Evolutionary conservation across 768 basidiomycete species (phyloP).

Genomic region (Suillus sp.): DNA sequence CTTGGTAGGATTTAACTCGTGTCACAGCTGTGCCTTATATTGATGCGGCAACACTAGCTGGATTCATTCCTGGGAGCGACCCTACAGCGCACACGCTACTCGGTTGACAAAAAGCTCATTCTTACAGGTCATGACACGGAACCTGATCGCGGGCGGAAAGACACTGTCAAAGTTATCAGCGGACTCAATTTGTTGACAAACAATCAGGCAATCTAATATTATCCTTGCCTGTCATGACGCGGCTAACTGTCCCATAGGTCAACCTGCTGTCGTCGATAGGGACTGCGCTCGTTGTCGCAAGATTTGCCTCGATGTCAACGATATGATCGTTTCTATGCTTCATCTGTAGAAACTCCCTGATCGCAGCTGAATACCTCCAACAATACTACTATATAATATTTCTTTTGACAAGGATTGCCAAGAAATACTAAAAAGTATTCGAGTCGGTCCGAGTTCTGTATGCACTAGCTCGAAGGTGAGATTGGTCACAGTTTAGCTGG

Average conservation of each 20-base stretch:
- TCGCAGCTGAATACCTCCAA: not conserved
- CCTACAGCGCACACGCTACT: slow-evolving; percentile 79
- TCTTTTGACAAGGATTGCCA: not conserved
- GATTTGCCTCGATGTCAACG: slow-evolving; percentile 29
- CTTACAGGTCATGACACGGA: slow-evolving; percentile 54
- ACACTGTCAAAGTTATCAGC: slow-evolving; percentile 57
- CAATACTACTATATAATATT: not conserved
- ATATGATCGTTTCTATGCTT: not conserved
- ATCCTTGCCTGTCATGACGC: not conserved
- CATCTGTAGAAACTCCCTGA: not conserved
- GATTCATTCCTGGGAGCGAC: slow-evolving; percentile 91
- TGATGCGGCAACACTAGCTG: slow-evolving; percentile 44
- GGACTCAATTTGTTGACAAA: slow-evolving; percentile 79
- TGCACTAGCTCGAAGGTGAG: not conserved
- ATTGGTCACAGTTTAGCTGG: not conserved
- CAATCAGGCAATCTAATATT: slow-evolving; percentile 60
- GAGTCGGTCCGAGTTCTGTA: not conserved
- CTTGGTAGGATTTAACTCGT: slow-evolving; percentile 46
- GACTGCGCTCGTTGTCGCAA: slow-evolving; percentile 39
- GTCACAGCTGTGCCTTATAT: slow-evolving; percentile 4
- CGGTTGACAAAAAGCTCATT: slow-evolving; percentile 58
- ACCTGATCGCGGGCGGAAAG: slow-evolving; percentile 29
- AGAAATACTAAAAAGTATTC: not conserved
- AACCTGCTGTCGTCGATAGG: slow-evolving; percentile 47
- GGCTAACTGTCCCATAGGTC: slow-evolving; percentile 31